Conservation (phyloP, 768 basidiomycete species). For the Cystobasidium onofrii region DNA sequence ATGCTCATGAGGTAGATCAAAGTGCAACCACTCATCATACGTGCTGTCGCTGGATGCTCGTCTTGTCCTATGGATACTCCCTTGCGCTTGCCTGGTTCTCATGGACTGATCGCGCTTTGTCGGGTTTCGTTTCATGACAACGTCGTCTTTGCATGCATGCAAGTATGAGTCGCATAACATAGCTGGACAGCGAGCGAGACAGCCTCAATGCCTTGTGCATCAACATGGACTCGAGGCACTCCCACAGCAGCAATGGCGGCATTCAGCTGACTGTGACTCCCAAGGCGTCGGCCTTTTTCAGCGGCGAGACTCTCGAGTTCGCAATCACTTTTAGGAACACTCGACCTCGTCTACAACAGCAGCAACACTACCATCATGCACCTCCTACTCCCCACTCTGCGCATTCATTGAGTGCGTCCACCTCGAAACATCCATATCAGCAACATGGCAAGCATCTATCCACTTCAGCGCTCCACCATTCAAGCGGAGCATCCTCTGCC, state of each 20-base stretch:
- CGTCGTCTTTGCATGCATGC: too few relatives aligned
- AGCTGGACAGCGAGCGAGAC: background rate
- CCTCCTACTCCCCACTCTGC: background rate
- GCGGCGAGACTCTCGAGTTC: slow-evolving; percentile 77
- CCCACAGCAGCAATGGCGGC: slow-evolving; percentile 18
- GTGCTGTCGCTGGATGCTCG: too few relatives aligned
- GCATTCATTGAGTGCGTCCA: background rate
- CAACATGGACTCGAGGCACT: background rate
- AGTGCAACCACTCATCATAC: too few relatives aligned
- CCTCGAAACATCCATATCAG: background rate
- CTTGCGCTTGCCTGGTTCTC: too few relatives aligned
- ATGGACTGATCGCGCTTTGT: too few relatives aligned
- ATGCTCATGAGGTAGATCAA: too few relatives aligned
- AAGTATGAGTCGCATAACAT: too few relatives aligned
- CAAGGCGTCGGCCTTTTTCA: slow-evolving; percentile 80
- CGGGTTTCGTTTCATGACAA: too few relatives aligned
- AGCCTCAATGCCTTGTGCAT: background rate
- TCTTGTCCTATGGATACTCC: too few relatives aligned
- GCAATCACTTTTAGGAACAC: slow-evolving; percentile 81
- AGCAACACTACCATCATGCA: background rate
- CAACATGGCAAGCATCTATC: background rate
- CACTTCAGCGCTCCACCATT: background rate
- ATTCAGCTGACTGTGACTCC: slow-evolving; percentile 52
- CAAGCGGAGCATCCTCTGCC: background rate
- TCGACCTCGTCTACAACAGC: slow-evolving; percentile 49